phyloP scores from a whole-genome alignment of 2,329 filamentous ascomycete genomes.

The Trichophyton rubrum region DNA sequence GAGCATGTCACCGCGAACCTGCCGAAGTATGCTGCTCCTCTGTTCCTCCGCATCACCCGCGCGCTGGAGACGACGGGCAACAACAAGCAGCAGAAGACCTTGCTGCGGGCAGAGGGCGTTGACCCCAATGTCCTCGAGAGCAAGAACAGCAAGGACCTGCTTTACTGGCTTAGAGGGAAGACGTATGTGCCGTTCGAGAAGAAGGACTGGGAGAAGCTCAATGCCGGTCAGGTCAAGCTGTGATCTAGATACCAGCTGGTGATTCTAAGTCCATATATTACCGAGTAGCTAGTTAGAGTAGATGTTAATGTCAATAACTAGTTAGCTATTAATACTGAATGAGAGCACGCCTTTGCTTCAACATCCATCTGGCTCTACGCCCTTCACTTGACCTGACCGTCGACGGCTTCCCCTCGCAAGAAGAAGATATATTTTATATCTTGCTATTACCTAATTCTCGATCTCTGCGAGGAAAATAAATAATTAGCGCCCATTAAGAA shows the following conservation, averaged over 20 bases:
- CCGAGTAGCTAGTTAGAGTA: too few species aligned
- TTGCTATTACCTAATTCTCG: background rate
- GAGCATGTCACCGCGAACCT: slow-evolving; percentile 45
- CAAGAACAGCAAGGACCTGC: slow-evolving; percentile 37
- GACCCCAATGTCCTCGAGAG: slow-evolving; percentile 40
- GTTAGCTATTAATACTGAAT: background rate
- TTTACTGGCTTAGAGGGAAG: slow-evolving; percentile 56
- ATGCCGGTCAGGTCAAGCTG: slow-evolving; percentile 57
- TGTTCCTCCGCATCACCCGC: slow-evolving; percentile 60
- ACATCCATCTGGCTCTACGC: background rate
- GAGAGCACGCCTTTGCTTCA: background rate
- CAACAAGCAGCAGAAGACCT: slow-evolving; percentile 77
- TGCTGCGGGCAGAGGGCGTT: slow-evolving; percentile 59
- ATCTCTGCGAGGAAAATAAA: background rate
- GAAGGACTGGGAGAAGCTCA: slow-evolving; percentile 56
- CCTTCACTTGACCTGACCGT: background rate
- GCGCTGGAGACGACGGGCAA: slow-evolving; percentile 63
- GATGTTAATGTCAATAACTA: background rate
- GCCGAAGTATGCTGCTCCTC: slow-evolving; percentile 61
- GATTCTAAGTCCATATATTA: too few species aligned
- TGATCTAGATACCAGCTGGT: background rate
- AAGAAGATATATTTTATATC: background rate
- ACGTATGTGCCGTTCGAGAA: slow-evolving; percentile 56
- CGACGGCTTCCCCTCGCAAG: background rate
- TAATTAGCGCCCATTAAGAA: background rate